Evolutionary conservation across 1,284 basidiomycete species (phyloP).

Genomic region (Sporisorium sorghi): DNA sequence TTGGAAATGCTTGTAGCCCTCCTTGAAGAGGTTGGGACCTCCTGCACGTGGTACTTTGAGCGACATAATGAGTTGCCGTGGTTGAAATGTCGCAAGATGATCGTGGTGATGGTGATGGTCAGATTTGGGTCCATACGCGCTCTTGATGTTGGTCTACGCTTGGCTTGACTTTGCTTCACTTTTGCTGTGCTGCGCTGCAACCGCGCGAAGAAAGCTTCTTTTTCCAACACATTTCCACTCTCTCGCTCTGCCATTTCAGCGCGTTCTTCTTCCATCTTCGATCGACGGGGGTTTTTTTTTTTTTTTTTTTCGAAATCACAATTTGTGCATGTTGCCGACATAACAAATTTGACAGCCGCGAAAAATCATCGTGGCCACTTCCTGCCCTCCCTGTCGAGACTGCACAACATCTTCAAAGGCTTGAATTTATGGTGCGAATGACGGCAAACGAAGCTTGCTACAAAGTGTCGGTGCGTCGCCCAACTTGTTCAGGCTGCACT

Average conservation of each 20-base stretch:
- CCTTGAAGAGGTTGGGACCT: constrained; percentile 90
- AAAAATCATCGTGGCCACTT: background rate
- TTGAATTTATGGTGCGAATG: background rate
- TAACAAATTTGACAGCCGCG: background rate
- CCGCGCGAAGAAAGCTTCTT: constrained; percentile 1
- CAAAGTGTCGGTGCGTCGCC: background rate
- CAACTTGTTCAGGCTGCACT: constrained; percentile 11
- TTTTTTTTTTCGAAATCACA: background rate
- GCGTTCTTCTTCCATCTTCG: constrained; percentile 51
- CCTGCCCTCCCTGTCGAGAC: background rate
- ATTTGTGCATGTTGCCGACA: too few species aligned
- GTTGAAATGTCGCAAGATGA: too few species aligned
- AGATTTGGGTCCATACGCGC: too few species aligned
- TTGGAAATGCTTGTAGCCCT: constrained; percentile 77
- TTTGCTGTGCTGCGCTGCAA: too few species aligned
- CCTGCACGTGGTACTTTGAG: constrained; percentile 92
- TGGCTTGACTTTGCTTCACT: too few species aligned
- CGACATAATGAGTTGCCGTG: constrained; percentile 78
- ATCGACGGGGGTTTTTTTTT: too few species aligned
- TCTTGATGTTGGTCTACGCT: constrained; percentile 2
- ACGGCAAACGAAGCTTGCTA: background rate
- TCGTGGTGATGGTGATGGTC: background rate
- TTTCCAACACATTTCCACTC: background rate
- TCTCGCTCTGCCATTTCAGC: constrained; percentile 16
- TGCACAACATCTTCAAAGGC: background rate